Evolutionary conservation across 106 monocot species (phyloP).

Genomic region (Dendrobium catenatum): DNA sequence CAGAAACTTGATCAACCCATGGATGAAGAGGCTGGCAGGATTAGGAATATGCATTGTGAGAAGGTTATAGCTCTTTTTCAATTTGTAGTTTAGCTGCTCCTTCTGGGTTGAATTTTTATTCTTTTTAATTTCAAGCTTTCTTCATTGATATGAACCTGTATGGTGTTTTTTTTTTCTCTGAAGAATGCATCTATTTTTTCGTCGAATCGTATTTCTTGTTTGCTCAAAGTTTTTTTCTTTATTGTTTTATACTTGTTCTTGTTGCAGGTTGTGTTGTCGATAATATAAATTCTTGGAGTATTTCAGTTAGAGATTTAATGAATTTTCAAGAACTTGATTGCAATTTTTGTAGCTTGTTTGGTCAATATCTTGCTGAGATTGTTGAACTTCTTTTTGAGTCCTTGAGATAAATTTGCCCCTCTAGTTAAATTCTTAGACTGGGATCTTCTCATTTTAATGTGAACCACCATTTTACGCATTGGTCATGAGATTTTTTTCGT

Average conservation of each 20-base stretch:
- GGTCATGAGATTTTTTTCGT: background rate
- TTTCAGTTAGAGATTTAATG: background rate
- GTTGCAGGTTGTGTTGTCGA: background rate
- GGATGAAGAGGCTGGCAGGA: slow-evolving; percentile 60
- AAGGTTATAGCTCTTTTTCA: slow-evolving; percentile 21
- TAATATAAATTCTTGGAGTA: background rate
- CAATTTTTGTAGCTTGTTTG: background rate
- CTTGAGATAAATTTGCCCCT: background rate
- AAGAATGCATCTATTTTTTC: background rate
- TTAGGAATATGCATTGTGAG: slow-evolving; percentile 51
- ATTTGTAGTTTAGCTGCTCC: no score
- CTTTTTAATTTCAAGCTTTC: no score
- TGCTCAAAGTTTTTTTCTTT: background rate
- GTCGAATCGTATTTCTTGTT: background rate
- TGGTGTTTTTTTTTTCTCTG: background rate
- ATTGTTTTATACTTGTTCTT: background rate
- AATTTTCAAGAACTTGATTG: background rate
- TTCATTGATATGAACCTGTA: background rate
- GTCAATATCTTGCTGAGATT: background rate
- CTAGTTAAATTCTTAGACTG: background rate
- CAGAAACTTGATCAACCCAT: slow-evolving; percentile 67
- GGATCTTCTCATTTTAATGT: background rate
- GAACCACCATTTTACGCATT: background rate
- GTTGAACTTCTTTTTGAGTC: background rate
- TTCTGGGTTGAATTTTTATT: no score